These are phyloP conservation scores for Pyricularia pennisetigena DNA, from an alignment of 2,329 filamentous ascomycete species.

Conservation along the genomic window DNA sequence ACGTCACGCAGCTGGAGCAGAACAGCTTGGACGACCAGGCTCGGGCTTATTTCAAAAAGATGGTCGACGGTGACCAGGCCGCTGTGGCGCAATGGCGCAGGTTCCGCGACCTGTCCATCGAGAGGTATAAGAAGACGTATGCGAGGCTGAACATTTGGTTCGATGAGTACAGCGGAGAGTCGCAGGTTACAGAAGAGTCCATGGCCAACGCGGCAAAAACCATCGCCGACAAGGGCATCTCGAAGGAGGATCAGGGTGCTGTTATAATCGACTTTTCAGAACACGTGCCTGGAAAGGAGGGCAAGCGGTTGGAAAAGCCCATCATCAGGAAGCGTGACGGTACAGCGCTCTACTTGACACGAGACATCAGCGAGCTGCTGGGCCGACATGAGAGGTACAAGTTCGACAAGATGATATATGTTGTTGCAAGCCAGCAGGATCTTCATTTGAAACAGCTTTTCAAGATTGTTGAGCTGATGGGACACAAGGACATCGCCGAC, in stretches of 20 bases:
- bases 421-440: slow-evolving; percentile 63
- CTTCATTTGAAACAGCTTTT: slow-evolving; percentile 65
- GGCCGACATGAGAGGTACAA: slow-evolving; percentile 52
- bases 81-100: slow-evolving; percentile 54
- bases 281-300: slow-evolving; percentile 54
- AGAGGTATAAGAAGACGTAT: slow-evolving; percentile 58
- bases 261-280: slow-evolving; percentile 64
- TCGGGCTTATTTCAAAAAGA: slow-evolving; percentile 60
- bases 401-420: slow-evolving; percentile 75
- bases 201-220: slow-evolving; percentile 55
- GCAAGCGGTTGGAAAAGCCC: slow-evolving; percentile 60
- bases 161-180: slow-evolving; percentile 67
- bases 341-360: slow-evolving; percentile 67
- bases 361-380: slow-evolving; percentile 67
- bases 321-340: slow-evolving; percentile 66
- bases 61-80: slow-evolving; percentile 56
- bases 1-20: slow-evolving; percentile 36
- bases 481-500: slow-evolving; percentile 54
- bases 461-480: slow-evolving; percentile 67
- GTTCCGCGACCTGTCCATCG: slow-evolving; percentile 58
- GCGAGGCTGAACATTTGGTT: slow-evolving; percentile 62
- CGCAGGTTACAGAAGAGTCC: slow-evolving; percentile 54
- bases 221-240: slow-evolving; percentile 54
- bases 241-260: slow-evolving; percentile 62
- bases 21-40: slow-evolving; percentile 64